These are phyloP conservation scores for Malus sieversii DNA, from an alignment of 306 rosid species.

Conservation along the genomic window DNA sequence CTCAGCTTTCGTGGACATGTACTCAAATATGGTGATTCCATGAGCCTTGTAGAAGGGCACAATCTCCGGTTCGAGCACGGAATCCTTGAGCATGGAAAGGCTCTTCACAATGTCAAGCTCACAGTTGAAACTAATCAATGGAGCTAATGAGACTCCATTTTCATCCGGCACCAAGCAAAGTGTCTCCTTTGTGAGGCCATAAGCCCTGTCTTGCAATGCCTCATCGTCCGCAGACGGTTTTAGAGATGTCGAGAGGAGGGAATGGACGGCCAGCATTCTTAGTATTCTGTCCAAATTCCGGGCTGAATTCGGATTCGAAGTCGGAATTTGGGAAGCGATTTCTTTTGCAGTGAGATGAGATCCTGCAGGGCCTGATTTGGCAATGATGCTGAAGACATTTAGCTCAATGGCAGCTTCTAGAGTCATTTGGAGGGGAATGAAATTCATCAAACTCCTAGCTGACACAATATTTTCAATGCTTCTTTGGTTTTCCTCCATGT, in stretches of 20 bases:
- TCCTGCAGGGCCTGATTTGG: slow-evolving; percentile 1
- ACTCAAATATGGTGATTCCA: neutral
- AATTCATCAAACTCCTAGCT: neutral
- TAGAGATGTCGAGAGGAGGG: neutral
- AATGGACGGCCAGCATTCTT: neutral
- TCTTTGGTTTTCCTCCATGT: neutral
- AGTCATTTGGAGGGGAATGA: neutral
- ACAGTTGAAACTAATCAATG: neutral
- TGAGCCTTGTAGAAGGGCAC: neutral
- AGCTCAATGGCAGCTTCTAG: slow-evolving; percentile 13
- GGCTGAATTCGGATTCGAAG: neutral
- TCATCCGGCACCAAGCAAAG: neutral
- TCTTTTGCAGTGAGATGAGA: slow-evolving; percentile 8
- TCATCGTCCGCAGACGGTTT: neutral
- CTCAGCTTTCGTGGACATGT: neutral
- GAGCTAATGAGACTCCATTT: neutral
- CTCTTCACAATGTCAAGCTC: neutral
- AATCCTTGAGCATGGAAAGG: neutral
- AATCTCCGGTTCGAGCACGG: neutral
- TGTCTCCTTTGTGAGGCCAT: slow-evolving; percentile 4
- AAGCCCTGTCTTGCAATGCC: neutral
- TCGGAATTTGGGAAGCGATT: neutral
- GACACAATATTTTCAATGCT: neutral
- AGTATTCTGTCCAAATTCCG: slow-evolving; percentile 4
- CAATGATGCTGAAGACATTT: slow-evolving; percentile 9